These are phyloP conservation scores for Aplosporella prunicola DNA, from an alignment of 2,329 filamentous ascomycete species.

Conservation along the genomic window DNA sequence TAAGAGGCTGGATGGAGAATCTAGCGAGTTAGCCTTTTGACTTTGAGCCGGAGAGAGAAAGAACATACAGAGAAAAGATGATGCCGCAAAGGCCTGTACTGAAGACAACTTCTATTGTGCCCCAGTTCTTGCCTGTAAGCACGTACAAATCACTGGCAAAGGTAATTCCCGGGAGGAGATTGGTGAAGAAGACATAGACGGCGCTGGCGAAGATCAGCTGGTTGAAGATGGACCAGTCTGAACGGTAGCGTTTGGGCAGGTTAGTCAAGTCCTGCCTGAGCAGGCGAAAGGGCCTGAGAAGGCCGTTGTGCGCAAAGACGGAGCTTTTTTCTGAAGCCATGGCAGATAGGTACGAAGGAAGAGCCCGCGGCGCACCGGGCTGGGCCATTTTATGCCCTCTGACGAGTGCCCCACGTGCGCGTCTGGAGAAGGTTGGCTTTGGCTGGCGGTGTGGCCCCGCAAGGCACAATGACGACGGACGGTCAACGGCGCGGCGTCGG, in stretches of 20 bases:
- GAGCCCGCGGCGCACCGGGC: too few relatives aligned
- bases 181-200: constrained; percentile 59
- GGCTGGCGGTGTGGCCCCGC: too few relatives aligned
- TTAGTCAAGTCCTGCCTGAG: constrained; percentile 23
- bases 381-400: too few relatives aligned
- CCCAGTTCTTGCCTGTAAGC: constrained; percentile 53
- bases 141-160: constrained; percentile 57
- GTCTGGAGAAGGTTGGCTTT: too few relatives aligned
- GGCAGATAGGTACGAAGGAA: not conserved
- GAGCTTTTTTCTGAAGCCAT: constrained; percentile 3
- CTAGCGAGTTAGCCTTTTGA: too few relatives aligned
- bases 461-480: too few relatives aligned
- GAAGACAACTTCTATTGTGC: constrained; percentile 58
- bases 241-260: constrained; percentile 20
- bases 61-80: constrained; percentile 49
- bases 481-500: too few relatives aligned
- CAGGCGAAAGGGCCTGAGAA: constrained; percentile 24
- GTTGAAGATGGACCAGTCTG: constrained; percentile 44
- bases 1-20: constrained; percentile 53
- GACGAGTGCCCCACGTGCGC: too few relatives aligned
- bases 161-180: constrained; percentile 56
- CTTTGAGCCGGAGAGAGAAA: not conserved
- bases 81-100: constrained; percentile 56
- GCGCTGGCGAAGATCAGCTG: constrained; percentile 55
- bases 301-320: constrained; percentile 16